Conservation (phyloP, 2,329 filamentous ascomycete species). For the Macroventuria anomochaeta region DNA sequence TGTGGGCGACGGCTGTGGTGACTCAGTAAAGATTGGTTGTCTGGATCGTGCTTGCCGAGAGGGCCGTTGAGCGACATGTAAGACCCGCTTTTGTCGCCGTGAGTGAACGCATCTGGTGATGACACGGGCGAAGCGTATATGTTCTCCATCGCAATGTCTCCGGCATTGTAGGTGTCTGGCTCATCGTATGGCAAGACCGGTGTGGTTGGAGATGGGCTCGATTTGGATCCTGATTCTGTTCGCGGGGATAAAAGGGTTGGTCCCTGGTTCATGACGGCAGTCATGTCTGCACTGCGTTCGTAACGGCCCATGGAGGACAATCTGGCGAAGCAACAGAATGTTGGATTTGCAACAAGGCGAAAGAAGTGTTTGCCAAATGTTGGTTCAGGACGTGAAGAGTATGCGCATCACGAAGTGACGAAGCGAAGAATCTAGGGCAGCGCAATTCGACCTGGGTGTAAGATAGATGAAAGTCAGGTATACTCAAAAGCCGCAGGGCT, state of each 20-base stretch:
- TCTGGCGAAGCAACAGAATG: no score
- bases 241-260: slow-evolving; percentile 3
- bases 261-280: slow-evolving; percentile 6
- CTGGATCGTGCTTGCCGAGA: slow-evolving; percentile 25
- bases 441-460: no score
- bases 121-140: slow-evolving; percentile 27
- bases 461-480: no score
- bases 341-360: no score
- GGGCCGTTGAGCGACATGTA: slow-evolving; percentile 29
- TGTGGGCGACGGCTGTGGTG: slow-evolving; percentile 18
- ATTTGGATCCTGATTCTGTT: not conserved
- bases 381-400: no score
- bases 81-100: slow-evolving; percentile 24
- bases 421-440: no score
- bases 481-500: no score
- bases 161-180: slow-evolving; percentile 23
- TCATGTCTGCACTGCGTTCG: slow-evolving; percentile 6
- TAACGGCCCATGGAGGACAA: not conserved
- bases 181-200: slow-evolving; percentile 24
- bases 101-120: slow-evolving; percentile 22
- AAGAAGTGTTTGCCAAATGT: not conserved
- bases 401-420: no score
- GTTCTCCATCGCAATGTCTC: slow-evolving; percentile 35
- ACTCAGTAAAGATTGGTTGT: slow-evolving; percentile 25
- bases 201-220: slow-evolving; percentile 11